Evolutionary conservation across 2,329 filamentous ascomycete genomes (phyloP), one percentile per base, ranked within the genome.

Genomic region (Xylariaceae sp.): DNA sequence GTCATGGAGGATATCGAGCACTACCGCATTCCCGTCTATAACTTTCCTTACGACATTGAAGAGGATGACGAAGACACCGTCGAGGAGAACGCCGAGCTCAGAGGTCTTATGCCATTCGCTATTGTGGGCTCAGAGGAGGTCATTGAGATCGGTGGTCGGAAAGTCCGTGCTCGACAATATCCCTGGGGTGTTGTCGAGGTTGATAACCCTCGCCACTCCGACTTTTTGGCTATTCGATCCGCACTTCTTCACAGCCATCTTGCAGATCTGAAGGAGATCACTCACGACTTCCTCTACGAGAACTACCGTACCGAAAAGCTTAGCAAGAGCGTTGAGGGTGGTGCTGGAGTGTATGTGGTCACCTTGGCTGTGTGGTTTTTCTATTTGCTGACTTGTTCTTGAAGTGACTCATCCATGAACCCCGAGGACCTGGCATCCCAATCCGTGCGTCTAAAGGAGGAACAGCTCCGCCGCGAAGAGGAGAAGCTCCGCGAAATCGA

Each of bases 301-400:
- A 99, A 99, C 82, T 99, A 99, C 86, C 92, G 95, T 92, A 99
- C 95, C 73, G 95, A 99, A 90, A 98, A 98, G 84, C 90, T 99
- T 71, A 96, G 91, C 83, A 99, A 98, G 91, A 97, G 92, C 75
- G 95, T 99, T 69, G 93, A 97, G 74, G 91, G 91, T 76, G 90
- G 91, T 79, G 84, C 87, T 78, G 86, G 87, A 85, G 87, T 87
- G 92, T 96, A 90, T 69, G 92, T 92, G 48, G 39, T 41, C 44
- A 11, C 28, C 24, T n/a, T 17, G 4, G n/a, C 7, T 19, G 41
- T 41, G 41, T 33, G 33, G 14, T 3, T n/a, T 14, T 48, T 49
- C 12, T 16, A 3, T 37, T 49, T 36, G 46, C 73, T 78, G 72
- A 79, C 31, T 31, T 67, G 45, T 44, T 53, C 33, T 40, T 28